A percentile compares a stretch with the other conserved stretches of the same genome.
These are phyloP conservation scores for Vitellaria paradoxa DNA, from an alignment of 179 eudicot genomes.

Conservation along the genomic window DNA sequence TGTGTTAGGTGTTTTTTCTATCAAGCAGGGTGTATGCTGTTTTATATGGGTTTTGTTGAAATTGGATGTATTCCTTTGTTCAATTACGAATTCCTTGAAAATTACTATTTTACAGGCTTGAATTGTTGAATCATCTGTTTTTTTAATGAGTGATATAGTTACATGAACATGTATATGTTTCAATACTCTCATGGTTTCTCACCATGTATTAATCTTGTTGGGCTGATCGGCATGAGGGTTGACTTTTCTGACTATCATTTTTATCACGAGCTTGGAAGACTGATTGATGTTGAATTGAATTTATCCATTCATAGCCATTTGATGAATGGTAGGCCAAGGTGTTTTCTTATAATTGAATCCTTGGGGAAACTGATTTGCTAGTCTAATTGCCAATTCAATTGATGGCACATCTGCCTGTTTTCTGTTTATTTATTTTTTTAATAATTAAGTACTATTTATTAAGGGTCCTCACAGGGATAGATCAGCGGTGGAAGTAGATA, in stretches of 20 bases:
- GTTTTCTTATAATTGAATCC: neutral
- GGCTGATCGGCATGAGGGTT: neutral
- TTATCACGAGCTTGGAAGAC: neutral
- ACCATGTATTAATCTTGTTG: neutral
- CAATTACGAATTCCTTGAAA: neutral
- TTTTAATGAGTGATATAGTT: neutral
- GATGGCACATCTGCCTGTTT: too few relatives aligned
- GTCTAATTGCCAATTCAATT: neutral
- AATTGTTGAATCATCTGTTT: neutral
- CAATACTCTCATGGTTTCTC: neutral
- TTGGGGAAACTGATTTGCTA: neutral
- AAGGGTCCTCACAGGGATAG: too few relatives aligned
- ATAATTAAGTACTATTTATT: too few relatives aligned
- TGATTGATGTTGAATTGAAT: neutral
- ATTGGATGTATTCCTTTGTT: neutral
- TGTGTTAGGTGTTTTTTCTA: neutral
- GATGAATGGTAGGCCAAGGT: neutral
- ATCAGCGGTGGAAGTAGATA: too few relatives aligned
- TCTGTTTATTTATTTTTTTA: neutral
- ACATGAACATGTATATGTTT: neutral
- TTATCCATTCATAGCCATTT: neutral
- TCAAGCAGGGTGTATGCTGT: neutral
- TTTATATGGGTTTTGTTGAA: neutral
- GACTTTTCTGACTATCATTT: neutral
- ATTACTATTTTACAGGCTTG: neutral